phyloP scores from a whole-genome alignment of 805 yeast genomes.

The Yarrowia sp. region DNA sequence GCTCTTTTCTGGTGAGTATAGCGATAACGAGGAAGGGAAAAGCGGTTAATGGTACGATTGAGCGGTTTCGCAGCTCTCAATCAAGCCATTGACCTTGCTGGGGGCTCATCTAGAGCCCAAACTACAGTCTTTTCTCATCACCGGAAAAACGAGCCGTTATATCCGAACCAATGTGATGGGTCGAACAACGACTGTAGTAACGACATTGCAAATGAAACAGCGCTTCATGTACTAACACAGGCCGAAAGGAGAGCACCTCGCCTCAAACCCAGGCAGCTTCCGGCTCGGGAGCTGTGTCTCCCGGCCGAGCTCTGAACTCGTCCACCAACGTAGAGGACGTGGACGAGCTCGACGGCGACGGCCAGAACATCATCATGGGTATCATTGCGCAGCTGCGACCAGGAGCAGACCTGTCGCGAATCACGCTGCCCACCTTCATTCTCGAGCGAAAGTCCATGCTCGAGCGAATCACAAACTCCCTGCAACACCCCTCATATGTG shows the following conservation, averaged over 20 bases:
- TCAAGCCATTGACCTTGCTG: background rate
- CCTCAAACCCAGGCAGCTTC: conserved; percentile 26
- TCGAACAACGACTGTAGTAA: no score
- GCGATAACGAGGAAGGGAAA: background rate
- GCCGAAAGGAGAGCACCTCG: conserved; percentile 31
- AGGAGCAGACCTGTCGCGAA: conserved; percentile 87
- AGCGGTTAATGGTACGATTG: background rate
- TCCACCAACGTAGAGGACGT: conserved; percentile 57
- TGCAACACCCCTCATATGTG: conserved; percentile 75
- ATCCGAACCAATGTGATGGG: conserved; percentile 3
- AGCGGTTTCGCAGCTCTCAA: background rate
- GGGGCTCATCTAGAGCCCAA: no score
- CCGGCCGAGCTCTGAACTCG: conserved; percentile 16
- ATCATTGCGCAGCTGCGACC: conserved; percentile 91
- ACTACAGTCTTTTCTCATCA: no score
- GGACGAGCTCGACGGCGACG: conserved; percentile 91
- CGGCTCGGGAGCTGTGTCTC: conserved; percentile 11
- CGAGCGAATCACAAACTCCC: conserved; percentile 89
- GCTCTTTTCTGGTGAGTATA: conserved; percentile 36
- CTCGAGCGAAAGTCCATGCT: conserved; percentile 95
- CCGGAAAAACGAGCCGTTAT: conserved; percentile 7
- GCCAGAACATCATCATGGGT: conserved; percentile 83
- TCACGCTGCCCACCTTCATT: conserved; percentile 94
- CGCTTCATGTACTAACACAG: conserved; percentile 16
- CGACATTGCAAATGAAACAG: no score